Base-by-base conservation (phyloP, 83 land plant genomes). In the Picea abies region DNA sequence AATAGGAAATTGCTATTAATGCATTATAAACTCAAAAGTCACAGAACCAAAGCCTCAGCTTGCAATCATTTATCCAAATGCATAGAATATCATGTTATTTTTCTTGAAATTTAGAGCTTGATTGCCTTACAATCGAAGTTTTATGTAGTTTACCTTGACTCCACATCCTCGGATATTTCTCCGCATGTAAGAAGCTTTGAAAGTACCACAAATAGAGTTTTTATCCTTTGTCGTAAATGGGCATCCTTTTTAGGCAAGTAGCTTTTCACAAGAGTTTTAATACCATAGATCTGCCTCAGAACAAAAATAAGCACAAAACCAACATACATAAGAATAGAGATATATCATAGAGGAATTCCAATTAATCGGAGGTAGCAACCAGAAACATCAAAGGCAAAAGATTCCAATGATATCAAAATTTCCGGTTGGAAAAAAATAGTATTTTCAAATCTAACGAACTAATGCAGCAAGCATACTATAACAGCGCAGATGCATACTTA, bases 241-340 rank as follows among this genome's bases (percentile, higher is more conserved):
- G 90, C 86, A 87, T 92, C 96, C 84, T 92, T 94, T 29, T 84
- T 82, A 79, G 95, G 96, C 73, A 94, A 84, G 69, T 86, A 94
- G 84, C 95, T 92, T 81, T 94, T 94, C 5, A 94, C 94, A 84
- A 92, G 70, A 6, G 93, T 83, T 75, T 92, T 94, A 60, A 94
- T 84, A 5, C 89, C 92, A 91, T 79, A 94, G 25, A 92, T 88
- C 96, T 94, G 89, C 69, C 80, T 23, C 70, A 64, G 23, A 82
- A 39, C 80, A 78, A 10, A 37, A 49, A 26, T 14, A 64, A 63
- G 15, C 20, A 68, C 15, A 56, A 83, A 79, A 62, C 4, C 72
- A 67, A 62, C 60, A 77, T 64, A 73, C 29, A 49, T 60, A 63
- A 78, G n/a, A 60, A 37, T 19, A 70, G 37, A 60, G 67, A 83